Base-by-base conservation (phyloP, 2,329 filamentous ascomycete genomes). In the Exophiala xenobiotica region DNA sequence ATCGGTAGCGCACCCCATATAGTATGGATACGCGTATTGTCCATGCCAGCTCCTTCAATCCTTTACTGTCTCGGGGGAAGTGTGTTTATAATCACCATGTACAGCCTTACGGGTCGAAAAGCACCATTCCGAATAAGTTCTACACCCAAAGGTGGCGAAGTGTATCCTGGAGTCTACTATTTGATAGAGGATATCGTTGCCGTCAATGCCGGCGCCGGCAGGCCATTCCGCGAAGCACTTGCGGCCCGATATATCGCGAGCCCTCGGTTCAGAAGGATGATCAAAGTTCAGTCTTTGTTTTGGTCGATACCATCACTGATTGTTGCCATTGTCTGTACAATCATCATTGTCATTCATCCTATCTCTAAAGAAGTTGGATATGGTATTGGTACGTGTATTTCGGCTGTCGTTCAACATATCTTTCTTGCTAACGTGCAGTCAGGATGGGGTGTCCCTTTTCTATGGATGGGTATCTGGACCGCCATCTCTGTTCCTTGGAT, bases 131-230 rank as follows among this genome's bases (percentile, higher is more conserved):
- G 81, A 39, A 81, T 86, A 55, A 85, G 81, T 46, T 86, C 83
- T 1, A 80, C 81, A 0, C 75, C 75, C 0, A 83, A 82, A 62
- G 82, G 82, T 14, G 75, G 74, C 12, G 69, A 66, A 4, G 78
- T 85, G 51, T 75, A 78, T 2, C 84, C 84, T 0, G 77, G 80
- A 2, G 74, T 80, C 1, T 83, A 85, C 59, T 84, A 83, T 43
- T 74, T 87, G 23, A 79, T 86, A 20, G 84, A 87, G 66, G 84
- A 87, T 60, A 76, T 86, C 19, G 77, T 85, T 11, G 82, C 81
- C 3, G 84, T 87, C 33, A 85, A 87, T 62, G 83, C 81, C 16
- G 78, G 75, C 3, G 83, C 80, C 7, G 79, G 79, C 1, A 73
- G 76, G 50, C 74, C 69, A 2, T 83, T 78, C 57, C 71, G 79